Base-by-base conservation (phyloP, 768 basidiomycete genomes). In the Amanita muscaria region DNA sequence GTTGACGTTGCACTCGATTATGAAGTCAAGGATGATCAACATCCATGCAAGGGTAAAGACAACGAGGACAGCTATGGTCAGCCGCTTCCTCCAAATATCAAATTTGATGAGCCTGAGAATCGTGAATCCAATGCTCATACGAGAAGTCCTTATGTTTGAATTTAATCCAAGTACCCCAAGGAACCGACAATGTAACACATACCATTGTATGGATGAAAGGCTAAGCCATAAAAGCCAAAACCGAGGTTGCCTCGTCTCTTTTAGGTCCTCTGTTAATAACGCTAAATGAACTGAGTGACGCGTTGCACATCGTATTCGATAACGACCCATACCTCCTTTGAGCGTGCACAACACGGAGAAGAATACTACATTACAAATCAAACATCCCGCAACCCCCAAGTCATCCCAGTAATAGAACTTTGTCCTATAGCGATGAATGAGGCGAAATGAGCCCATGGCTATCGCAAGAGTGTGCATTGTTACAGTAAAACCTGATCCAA, bases 371-470 rank as follows among this genome's bases (percentile, higher is more conserved):
- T 53, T 54, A 12, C 49, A 15, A 14, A 50, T 3, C 6, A 59
- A 33, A 6, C 56, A 44, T 12, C 55, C 11, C 15, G 51, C 37
- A 0, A 50, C 50, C 34, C 54, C 40, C 5, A 52, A 49, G 35
- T 61, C 59, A 23, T 61, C 58, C 56, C 56, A 59, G 52, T 58
- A 59, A 19, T 54, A 44, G 19, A 43, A 39, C 12, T 44, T 42
- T 12, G 25, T 40, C 9, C 47, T 45, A 35, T 35, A 53, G 5
- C 58, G 50, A 18, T 52, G 42, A 5, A 27, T 22, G 11, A 61
- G 32, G 14, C 56, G 51, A 33, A 56, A 44, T 35, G 49, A n/a
- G 8, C 52, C 54, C 31, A 49, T 49, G 6, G 7, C 27, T 6
- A 29, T 29, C 7, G 27, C 27, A 6, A 29, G 27, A 12, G 12